These are phyloP conservation scores for Cutaneotrichosporon sp. DNA, from an alignment of 1,284 basidiomycete genomes.

Conservation along the genomic window DNA sequence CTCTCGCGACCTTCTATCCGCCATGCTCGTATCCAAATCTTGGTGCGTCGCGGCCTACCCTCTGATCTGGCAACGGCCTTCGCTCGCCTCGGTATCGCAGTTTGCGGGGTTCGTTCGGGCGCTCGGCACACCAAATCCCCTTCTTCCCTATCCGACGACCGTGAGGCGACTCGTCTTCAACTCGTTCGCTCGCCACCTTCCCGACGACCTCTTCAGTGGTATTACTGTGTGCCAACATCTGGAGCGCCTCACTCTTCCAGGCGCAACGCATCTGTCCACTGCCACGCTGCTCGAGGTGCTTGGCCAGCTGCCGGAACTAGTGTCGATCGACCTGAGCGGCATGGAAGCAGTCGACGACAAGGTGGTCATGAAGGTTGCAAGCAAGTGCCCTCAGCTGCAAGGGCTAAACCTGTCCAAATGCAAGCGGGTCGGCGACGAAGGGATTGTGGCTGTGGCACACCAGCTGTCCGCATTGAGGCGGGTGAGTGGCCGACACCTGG, in stretches of 20 bases:
- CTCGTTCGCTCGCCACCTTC: conserved; percentile 69
- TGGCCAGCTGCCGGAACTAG: conserved; percentile 69
- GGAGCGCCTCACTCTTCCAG: conserved; percentile 88
- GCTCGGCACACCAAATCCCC: conserved; percentile 56
- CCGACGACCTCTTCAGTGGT: conserved; percentile 73
- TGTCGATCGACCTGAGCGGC: conserved; percentile 85
- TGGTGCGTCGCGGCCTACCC: conserved; percentile 98
- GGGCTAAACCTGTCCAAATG: conserved; percentile 92
- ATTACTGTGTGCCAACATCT: conserved; percentile 77
- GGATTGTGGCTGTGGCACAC: conserved; percentile 72
- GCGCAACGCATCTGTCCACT: conserved; percentile 73
- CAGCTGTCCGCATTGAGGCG: conserved; percentile 73
- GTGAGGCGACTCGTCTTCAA: conserved; percentile 91
- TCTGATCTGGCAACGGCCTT: conserved; percentile 91
- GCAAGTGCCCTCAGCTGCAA: conserved; percentile 74
- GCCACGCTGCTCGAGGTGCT: conserved; percentile 70
- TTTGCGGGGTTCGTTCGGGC: conserved; percentile 37
- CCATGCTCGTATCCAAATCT: conserved; percentile 78
- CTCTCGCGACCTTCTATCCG: conserved; percentile 70
- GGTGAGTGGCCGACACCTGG: conserved; percentile 41
- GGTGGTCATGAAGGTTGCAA: conserved; percentile 70
- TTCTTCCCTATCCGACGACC: conserved; percentile 85
- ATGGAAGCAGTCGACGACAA: conserved; percentile 69
- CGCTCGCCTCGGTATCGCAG: conserved; percentile 63
- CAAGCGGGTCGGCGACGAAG: conserved; percentile 74